These are phyloP conservation scores for Pleurotus citrinopileatus DNA, from an alignment of 768 basidiomycete genomes.

Conservation along the genomic window DNA sequence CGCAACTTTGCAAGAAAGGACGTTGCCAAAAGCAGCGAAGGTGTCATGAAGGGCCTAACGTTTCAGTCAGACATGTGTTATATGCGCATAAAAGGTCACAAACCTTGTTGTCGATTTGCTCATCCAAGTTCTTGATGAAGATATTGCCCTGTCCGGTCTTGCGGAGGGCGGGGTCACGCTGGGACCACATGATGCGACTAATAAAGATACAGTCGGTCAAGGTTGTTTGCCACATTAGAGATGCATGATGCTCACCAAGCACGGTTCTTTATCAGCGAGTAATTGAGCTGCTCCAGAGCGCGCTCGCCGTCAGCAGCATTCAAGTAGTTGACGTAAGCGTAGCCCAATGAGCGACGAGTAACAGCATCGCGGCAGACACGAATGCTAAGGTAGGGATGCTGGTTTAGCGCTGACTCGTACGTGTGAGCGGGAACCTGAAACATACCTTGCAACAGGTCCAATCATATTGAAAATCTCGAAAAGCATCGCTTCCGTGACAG, in stretches of 20 bases:
- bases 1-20: constrained; percentile 98
- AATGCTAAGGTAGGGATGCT: constrained; percentile 60
- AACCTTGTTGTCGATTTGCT: constrained; percentile 96
- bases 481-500: constrained; percentile 98
- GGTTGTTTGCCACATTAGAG: constrained; percentile 14
- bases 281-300: constrained; percentile 98
- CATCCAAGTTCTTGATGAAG: constrained; percentile 99
- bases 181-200: constrained; percentile 99
- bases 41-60: constrained; percentile 95
- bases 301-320: constrained; percentile 95
- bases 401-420: constrained; percentile 11
- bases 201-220: constrained; percentile 12
- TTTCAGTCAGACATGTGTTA: constrained; percentile 1
- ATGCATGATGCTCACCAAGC: constrained; percentile 66
- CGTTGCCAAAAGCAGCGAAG: constrained; percentile 98
- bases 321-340: constrained; percentile 99
- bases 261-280: constrained; percentile 97
- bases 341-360: constrained; percentile 98
- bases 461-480: constrained; percentile 99
- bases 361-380: constrained; percentile 99
- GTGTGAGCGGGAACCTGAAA: constrained; percentile 12
- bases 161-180: constrained; percentile 98
- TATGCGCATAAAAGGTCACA: constrained; percentile 9
- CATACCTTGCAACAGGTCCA: constrained; percentile 95
- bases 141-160: constrained; percentile 99